Conservation (phyloP, 495 filamentous ascomycete genomes). For the Neurospora sp. region DNA sequence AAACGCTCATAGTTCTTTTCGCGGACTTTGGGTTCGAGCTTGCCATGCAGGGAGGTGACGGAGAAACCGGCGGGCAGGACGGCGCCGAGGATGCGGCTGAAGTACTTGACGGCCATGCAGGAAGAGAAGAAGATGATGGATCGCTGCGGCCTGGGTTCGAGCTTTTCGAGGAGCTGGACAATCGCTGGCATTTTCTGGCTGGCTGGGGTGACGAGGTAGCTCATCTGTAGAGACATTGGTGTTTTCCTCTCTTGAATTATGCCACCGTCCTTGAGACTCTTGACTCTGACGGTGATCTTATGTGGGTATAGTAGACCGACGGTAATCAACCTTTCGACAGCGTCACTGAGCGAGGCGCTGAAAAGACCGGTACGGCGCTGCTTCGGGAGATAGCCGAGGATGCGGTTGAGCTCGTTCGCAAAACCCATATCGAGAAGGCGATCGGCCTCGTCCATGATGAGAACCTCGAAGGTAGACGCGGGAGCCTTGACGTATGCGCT, state of each 20-base stretch:
- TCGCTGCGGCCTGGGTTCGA: slow-evolving; percentile 66
- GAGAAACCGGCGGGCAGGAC: slow-evolving; percentile 54
- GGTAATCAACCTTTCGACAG: slow-evolving; percentile 80
- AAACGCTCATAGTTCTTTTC: slow-evolving; percentile 36
- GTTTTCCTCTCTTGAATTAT: slow-evolving; percentile 77
- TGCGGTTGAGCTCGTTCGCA: slow-evolving; percentile 78
- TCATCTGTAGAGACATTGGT: slow-evolving; percentile 83
- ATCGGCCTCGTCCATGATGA: slow-evolving; percentile 93
- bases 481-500: slow-evolving; percentile 88
- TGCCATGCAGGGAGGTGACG: slow-evolving; percentile 79
- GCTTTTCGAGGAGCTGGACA: slow-evolving; percentile 53
- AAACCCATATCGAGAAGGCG: slow-evolving; percentile 91
- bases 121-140: slow-evolving; percentile 93
- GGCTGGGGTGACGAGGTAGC: slow-evolving; percentile 65
- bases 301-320: slow-evolving; percentile 90
- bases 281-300: slow-evolving; percentile 86
- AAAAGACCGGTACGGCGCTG: slow-evolving; percentile 90
- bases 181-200: slow-evolving; percentile 68
- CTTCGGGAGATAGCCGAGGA: slow-evolving; percentile 77
- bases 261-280: slow-evolving; percentile 45
- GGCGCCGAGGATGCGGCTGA: slow-evolving; percentile 60
- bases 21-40: slow-evolving; percentile 66
- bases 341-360: slow-evolving; percentile 85
- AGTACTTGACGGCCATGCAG: slow-evolving; percentile 92
- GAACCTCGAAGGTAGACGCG: slow-evolving; percentile 76